Conservation (phyloP, 2,329 filamentous ascomycete species). For the Stylonectria norvegica region DNA sequence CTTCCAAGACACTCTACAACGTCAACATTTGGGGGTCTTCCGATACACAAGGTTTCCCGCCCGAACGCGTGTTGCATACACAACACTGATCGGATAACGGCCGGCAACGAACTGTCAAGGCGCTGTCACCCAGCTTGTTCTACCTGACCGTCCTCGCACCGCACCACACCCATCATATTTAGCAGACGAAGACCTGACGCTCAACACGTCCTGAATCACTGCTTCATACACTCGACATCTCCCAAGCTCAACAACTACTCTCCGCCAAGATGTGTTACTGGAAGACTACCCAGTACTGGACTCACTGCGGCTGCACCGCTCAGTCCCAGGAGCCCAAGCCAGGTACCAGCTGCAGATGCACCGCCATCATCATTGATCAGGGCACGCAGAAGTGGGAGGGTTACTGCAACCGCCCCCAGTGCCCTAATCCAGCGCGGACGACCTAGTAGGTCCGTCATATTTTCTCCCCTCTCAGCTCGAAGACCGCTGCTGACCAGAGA, state of each 20-base stretch:
- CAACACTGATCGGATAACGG: slow-evolving; percentile 22
- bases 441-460: slow-evolving; percentile 24
- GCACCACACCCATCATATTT: slow-evolving; percentile 12
- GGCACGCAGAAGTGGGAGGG: slow-evolving; percentile 31
- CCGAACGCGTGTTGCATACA: slow-evolving; percentile 23
- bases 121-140: slow-evolving; percentile 11
- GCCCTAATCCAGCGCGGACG: slow-evolving; percentile 28
- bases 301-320: slow-evolving; percentile 31
- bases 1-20: neutral
- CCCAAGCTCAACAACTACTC: neutral
- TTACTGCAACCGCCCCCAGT: slow-evolving; percentile 29
- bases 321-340: slow-evolving; percentile 25
- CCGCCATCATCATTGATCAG: slow-evolving; percentile 22
- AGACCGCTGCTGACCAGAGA: slow-evolving; percentile 10
- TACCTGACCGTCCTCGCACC: slow-evolving; percentile 13
- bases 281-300: slow-evolving; percentile 31
- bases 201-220: slow-evolving; percentile 5
- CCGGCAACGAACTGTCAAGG: slow-evolving; percentile 18
- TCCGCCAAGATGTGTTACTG: slow-evolving; percentile 34
- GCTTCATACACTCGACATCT: neutral
- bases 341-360: slow-evolving; percentile 28
- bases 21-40: neutral
- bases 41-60: slow-evolving; percentile 20
- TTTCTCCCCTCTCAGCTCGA: slow-evolving; percentile 8
- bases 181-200: slow-evolving; percentile 7